These are phyloP conservation scores for Alternaria gaisen DNA, from an alignment of 2,329 filamentous ascomycete genomes.

Conservation along the genomic window DNA sequence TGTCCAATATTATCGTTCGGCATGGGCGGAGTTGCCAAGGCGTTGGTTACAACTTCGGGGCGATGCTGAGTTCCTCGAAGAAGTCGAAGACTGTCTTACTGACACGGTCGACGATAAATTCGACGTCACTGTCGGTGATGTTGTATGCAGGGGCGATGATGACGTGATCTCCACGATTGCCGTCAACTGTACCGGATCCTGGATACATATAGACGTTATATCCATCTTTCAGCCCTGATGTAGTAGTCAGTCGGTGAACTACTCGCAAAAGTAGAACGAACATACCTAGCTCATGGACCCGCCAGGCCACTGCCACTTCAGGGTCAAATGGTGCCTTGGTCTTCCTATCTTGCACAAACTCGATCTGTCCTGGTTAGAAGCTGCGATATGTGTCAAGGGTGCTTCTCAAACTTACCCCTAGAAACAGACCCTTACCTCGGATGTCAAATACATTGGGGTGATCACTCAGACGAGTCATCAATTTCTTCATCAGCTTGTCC, in stretches of 20 bases:
- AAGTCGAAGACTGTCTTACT: constrained; percentile 62
- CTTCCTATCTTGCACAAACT: constrained; percentile 65
- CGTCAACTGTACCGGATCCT: constrained; percentile 68
- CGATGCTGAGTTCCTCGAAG: constrained; percentile 38
- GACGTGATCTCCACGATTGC: constrained; percentile 71
- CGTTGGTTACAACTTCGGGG: constrained; percentile 6
- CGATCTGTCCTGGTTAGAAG: constrained; percentile 55
- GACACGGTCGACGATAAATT: constrained; percentile 63
- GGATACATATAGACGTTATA: constrained; percentile 70
- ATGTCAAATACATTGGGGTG: constrained; percentile 67
- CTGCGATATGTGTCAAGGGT: neutral
- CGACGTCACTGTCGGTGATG: constrained; percentile 65
- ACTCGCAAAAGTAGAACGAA: neutral
- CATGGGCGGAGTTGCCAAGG: neutral
- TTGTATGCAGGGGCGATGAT: constrained; percentile 76
- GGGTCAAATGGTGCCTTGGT: constrained; percentile 64
- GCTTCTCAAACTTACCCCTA: constrained; percentile 57
- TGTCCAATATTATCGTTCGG: neutral
- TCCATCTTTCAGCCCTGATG: constrained; percentile 51
- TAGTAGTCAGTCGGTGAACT: constrained; percentile 9
- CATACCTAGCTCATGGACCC: constrained; percentile 62
- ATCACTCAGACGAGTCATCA: constrained; percentile 55
- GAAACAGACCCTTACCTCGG: constrained; percentile 67
- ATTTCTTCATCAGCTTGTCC: constrained; percentile 53
- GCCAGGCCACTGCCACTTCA: constrained; percentile 55